Conservation (phyloP, 257 asterid species). For the Eucommia ulmoides region DNA sequence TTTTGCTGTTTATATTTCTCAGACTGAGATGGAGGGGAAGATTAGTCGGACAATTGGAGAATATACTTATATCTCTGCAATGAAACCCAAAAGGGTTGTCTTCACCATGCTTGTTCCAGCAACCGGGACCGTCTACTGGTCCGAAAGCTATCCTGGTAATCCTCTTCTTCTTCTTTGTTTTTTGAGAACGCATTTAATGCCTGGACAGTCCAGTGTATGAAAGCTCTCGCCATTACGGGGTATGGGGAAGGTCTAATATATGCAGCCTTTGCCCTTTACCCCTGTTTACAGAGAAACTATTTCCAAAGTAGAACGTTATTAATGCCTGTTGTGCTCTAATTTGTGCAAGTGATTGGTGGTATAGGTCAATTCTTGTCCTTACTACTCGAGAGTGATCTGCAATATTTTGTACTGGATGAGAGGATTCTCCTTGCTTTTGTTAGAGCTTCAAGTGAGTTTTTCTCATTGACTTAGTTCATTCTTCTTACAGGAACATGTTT, state of each 20-base stretch:
- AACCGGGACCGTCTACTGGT: conserved; percentile 44
- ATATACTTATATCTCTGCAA: conserved; percentile 48
- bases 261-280: no score
- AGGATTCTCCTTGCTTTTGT: conserved; percentile 45
- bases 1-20: conserved; percentile 52
- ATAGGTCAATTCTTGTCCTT: conserved; percentile 46
- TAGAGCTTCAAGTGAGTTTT: conserved; percentile 55
- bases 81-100: conserved; percentile 48
- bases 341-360: conserved; percentile 6
- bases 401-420: conserved; percentile 59
- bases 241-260: no score
- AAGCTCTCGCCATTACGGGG: no score
- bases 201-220: no score
- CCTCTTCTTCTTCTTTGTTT: conserved; percentile 7
- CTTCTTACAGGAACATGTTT: no score
- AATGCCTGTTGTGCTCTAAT: neutral
- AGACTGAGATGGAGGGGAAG: conserved; percentile 63
- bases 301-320: no score
- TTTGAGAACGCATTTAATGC: no score
- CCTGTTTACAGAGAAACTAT: no score
- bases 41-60: conserved; percentile 31
- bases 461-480: no score
- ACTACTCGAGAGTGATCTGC: conserved; percentile 53
- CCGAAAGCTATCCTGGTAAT: conserved; percentile 63
- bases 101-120: conserved; percentile 54